Percentiles rank a stretch among this genome's conserved stretches.
These are phyloP conservation scores for Delonix regia DNA, from an alignment of 306 rosid species.

Conservation along the genomic window DNA sequence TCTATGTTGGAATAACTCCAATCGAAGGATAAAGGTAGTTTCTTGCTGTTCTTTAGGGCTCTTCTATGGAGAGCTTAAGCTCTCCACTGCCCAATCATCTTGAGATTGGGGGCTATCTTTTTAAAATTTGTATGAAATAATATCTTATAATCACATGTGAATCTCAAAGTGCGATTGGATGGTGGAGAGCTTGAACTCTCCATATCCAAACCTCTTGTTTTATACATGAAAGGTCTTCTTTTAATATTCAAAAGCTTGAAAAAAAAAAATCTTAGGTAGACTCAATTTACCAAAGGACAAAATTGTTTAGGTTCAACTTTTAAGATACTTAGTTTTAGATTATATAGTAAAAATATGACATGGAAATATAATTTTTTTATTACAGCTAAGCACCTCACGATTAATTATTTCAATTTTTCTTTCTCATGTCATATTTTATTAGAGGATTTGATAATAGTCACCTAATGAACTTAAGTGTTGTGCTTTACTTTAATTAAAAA, in stretches of 20 bases:
- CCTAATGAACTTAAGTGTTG: neutral
- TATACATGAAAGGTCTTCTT: neutral
- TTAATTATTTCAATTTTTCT: neutral
- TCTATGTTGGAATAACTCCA: constrained; percentile 75
- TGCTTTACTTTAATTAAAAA: too few species aligned
- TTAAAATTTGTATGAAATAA: too few species aligned
- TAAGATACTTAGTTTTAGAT: neutral
- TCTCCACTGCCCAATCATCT: neutral
- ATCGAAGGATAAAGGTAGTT: constrained; percentile 68
- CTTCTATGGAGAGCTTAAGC: neutral
- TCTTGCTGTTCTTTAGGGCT: constrained; percentile 15
- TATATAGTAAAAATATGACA: neutral
- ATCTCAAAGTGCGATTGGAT: too few species aligned
- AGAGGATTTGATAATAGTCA: too few species aligned
- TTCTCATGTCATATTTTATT: neutral
- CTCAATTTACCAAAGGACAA: neutral
- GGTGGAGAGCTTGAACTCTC: too few species aligned
- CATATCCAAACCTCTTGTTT: neutral
- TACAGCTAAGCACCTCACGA: neutral
- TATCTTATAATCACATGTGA: too few species aligned
- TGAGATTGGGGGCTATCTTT: too few species aligned
- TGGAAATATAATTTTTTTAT: neutral
- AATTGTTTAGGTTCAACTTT: neutral
- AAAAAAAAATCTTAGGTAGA: too few species aligned
- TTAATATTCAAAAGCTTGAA: neutral